phyloP scores from a whole-genome alignment of 2,329 filamentous ascomycete species.

The Fusarium sarcochroum region DNA sequence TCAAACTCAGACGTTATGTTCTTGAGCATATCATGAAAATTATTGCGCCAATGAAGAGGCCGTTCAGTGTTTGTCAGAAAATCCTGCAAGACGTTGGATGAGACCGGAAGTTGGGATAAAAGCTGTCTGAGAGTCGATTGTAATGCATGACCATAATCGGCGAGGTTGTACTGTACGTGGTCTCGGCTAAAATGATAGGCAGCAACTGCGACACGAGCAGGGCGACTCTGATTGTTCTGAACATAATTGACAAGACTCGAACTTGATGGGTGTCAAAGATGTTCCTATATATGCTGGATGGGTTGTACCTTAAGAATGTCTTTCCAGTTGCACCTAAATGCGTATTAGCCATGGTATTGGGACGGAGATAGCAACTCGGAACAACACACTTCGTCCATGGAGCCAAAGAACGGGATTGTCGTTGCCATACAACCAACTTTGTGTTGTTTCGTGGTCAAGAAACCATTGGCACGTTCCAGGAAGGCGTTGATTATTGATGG shows the following conservation, averaged over 20 bases:
- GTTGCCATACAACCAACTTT: neutral
- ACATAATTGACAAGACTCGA: neutral
- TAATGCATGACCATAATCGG: conserved; percentile 2
- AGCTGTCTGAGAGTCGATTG: neutral
- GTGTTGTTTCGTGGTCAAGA: neutral
- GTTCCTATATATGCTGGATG: accelerated
- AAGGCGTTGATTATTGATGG: neutral
- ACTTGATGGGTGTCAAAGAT: neutral
- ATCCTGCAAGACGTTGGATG: accelerated
- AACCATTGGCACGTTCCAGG: neutral
- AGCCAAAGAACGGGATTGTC: neutral
- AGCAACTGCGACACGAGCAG: neutral
- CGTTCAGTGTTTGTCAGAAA: accelerated
- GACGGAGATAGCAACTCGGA: accelerated
- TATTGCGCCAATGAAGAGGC: neutral
- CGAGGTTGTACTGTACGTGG: neutral
- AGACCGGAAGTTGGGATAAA: neutral
- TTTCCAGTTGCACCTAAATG: conserved; percentile 11
- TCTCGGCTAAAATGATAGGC: neutral
- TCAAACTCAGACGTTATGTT: accelerated
- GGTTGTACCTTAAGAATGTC: neutral
- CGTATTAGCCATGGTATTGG: neutral
- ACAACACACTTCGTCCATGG: neutral
- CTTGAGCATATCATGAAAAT: neutral
- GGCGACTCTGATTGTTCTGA: accelerated